Evolutionary conservation across 345 rosid species (phyloP), one percentile per base, ranked within the genome.

Genomic region (Garcia nutans): DNA sequence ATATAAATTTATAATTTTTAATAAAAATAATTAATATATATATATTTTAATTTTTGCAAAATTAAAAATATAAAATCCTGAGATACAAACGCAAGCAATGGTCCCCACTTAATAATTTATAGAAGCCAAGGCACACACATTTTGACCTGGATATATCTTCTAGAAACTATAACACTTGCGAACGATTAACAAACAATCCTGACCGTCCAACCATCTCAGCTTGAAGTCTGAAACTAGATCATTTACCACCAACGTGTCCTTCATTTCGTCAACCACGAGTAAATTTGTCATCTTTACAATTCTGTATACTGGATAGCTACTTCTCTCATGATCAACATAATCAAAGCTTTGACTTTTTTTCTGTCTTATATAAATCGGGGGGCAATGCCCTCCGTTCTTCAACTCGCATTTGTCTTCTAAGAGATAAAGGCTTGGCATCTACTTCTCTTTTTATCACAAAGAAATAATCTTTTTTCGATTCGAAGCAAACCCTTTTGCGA

Each of bases 311-410:
- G 16, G 0, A 9, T 45, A 1, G 26, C 31, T 42, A 10, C 15
- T 11, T 0, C 22, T 0, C 12, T 42, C 19, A 19, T 5, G 15
- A 47, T 49, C 24, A 24, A 17, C 37, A 33, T 33, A 42, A 19
- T 16, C 7, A 19, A 11, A 1, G 16, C 44, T 37, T 37, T 10
- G 11, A 9, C 10, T 6, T 0, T 15, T 37, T 37, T 10, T 8
- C 10, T 8, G 7, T 55, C 23, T 10, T 58, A 42, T 57, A 22
- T 13, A 45, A 37, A 59, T 24, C 8, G 19, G 33, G 37, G 24
- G 24, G 6, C 50, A 23, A 85, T 86, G 89, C 81, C 78, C 13
- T 71, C n/a, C n/a, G 77, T 65, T 80, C 84, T 61, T 75, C 84
- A 6, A 11, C 77, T 45, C 20, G 71, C 0, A 41, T 66, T 12